Conservation (phyloP, 805 yeast genomes). For the Monosporozyma servazzii region DNA sequence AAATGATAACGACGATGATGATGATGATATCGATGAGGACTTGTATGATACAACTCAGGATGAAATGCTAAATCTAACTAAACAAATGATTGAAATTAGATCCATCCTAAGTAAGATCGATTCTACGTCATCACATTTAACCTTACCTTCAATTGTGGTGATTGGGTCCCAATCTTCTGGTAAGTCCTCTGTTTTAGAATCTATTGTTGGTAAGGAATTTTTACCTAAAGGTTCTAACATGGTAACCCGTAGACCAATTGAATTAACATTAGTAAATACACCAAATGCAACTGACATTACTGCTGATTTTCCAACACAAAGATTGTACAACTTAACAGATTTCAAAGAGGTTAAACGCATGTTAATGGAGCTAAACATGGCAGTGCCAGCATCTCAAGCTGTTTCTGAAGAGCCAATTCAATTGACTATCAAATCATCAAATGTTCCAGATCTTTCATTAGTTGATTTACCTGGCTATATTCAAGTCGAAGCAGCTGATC, state of each 20-base stretch:
- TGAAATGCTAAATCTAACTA: conserved; percentile 80
- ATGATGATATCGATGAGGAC: conserved; percentile 44
- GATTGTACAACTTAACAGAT: conserved; percentile 73
- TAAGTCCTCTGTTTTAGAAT: conserved; percentile 89
- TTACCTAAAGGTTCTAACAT: conserved; percentile 94
- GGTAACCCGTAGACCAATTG: conserved; percentile 98
- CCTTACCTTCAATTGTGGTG: conserved; percentile 90
- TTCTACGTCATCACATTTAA: conserved; percentile 60
- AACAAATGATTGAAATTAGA: conserved; percentile 95
- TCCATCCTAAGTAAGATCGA: conserved; percentile 68
- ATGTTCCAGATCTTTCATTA: conserved; percentile 83
- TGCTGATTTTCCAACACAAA: conserved; percentile 90
- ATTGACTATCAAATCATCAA: conserved; percentile 79
- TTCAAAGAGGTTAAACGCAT: conserved; percentile 82
- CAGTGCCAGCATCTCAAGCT: conserved; percentile 79
- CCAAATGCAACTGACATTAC: conserved; percentile 72
- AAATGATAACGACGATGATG: conserved; percentile 31
- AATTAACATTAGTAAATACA: conserved; percentile 81
- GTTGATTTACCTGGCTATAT: conserved; percentile 97
- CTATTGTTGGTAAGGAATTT: conserved; percentile 96
- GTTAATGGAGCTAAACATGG: conserved; percentile 81
- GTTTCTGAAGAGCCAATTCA: conserved; percentile 92
- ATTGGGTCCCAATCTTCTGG: conserved; percentile 97
- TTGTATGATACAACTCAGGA: conserved; percentile 54
- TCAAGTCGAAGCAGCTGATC: conserved; percentile 94